A percentile compares a stretch with the other conserved stretches of the same genome.
Evolutionary conservation across 495 filamentous ascomycete genomes (phyloP).

Genomic region (Penicillium bovifimosum): DNA sequence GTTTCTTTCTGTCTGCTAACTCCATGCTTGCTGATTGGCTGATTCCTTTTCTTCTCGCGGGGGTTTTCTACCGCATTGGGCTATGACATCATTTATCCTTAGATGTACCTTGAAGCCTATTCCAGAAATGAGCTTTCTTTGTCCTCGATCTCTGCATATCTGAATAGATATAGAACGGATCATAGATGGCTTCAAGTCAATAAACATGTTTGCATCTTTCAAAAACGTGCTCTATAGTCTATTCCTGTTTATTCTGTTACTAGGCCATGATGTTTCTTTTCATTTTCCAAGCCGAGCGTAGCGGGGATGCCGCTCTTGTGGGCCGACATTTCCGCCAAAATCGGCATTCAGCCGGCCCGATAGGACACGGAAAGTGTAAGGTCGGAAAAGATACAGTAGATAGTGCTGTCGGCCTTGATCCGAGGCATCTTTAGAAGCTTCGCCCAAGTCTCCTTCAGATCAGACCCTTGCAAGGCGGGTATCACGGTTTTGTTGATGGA

Average conservation of each 20-base stretch:
- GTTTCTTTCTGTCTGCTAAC: background rate
- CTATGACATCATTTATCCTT: background rate
- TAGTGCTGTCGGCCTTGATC: too few species aligned
- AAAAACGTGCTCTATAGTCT: too few species aligned
- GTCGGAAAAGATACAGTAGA: too few species aligned
- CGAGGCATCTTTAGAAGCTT: too few species aligned
- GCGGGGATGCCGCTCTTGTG: background rate
- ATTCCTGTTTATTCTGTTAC: background rate
- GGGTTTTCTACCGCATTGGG: conserved; percentile 1
- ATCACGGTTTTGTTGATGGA: too few species aligned
- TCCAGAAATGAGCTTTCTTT: too few species aligned
- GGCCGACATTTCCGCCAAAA: background rate
- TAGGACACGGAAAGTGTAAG: background rate
- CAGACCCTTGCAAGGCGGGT: too few species aligned
- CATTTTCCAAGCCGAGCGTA: background rate
- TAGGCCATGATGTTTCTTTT: background rate
- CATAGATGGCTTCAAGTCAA: background rate
- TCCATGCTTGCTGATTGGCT: conserved; percentile 1
- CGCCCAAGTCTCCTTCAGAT: too few species aligned
- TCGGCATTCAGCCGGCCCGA: background rate
- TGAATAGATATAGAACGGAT: too few species aligned
- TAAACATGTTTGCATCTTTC: background rate
- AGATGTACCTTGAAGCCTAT: too few species aligned
- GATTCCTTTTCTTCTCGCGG: background rate
- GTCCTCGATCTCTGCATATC: too few species aligned